Percentiles rank a stretch among this genome's conserved stretches.
Evolutionary conservation across 495 filamentous ascomycete species (phyloP).

Genomic region (Chaetomidium leptoderma): DNA sequence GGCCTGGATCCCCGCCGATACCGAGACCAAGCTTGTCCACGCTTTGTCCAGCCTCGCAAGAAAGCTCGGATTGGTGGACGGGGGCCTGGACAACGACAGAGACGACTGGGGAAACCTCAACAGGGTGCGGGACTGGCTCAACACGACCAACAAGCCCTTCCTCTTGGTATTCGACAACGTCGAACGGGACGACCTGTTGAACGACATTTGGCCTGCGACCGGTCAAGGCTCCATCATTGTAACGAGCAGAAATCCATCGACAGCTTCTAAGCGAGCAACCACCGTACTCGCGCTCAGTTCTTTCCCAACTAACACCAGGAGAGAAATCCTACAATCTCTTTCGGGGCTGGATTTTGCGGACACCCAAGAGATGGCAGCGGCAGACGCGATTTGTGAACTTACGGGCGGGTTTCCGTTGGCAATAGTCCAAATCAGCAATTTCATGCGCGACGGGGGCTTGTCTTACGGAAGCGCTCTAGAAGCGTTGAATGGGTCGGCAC

Average conservation of each 20-base stretch:
- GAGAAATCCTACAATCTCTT: constrained; percentile 1
- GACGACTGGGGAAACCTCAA: constrained; percentile 10
- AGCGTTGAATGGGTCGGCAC: constrained; percentile 12
- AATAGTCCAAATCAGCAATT: constrained; percentile 15
- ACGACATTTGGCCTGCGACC: constrained; percentile 15
- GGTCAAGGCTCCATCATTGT: constrained; percentile 11
- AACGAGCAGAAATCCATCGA: constrained; percentile 8
- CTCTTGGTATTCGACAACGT: constrained; percentile 16
- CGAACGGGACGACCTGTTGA: constrained; percentile 9
- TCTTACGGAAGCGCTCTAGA: constrained; percentile 6
- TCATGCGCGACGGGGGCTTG: constrained; percentile 14
- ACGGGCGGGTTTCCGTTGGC: constrained; percentile 9
- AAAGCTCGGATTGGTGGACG: constrained; percentile 13
- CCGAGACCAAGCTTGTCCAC: constrained; percentile 12
- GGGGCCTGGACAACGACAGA: background rate
- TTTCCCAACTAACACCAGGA: background rate
- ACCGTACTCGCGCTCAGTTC: background rate
- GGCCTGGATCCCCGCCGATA: constrained; percentile 16
- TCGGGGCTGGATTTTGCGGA: background rate
- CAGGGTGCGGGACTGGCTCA: constrained; percentile 15
- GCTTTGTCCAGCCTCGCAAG: constrained; percentile 8
- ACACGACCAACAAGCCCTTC: constrained; percentile 9
- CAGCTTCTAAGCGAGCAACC: constrained; percentile 5
- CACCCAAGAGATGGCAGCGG: background rate
- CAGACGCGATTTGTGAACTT: background rate